Evolutionary conservation across 176 grass and related monocot species (phyloP).

Genomic region (Paspalum notatum): DNA sequence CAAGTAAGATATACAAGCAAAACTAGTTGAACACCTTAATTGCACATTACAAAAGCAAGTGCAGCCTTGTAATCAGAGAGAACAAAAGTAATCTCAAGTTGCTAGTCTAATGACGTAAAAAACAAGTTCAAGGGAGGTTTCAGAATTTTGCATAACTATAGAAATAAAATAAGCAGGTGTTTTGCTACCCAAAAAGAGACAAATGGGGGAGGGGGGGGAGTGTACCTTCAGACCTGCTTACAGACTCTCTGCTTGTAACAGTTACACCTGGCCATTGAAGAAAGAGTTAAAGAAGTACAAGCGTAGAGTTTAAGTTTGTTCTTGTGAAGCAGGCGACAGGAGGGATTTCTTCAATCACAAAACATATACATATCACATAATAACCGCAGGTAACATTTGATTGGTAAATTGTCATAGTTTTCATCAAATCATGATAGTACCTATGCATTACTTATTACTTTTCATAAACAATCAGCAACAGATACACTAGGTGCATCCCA

Average conservation of each 20-base stretch:
- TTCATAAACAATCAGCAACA: no score
- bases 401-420: no score
- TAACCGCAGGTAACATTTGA: not conserved
- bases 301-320: not conserved
- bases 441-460: no score
- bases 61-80: not conserved
- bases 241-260: slow-evolving; percentile 59
- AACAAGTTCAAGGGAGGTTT: not conserved
- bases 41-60: not conserved
- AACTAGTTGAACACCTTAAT: not conserved
- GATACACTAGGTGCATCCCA: no score
- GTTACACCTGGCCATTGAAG: slow-evolving; percentile 64
- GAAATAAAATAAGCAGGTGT: not conserved
- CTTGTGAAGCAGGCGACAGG: not conserved
- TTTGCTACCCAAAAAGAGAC: not conserved
- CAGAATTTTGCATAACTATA: not conserved
- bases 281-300: slow-evolving; percentile 30
- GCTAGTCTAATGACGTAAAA: not conserved
- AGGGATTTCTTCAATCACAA: not conserved
- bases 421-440: no score
- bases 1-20: not conserved
- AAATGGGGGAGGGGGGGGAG: not conserved
- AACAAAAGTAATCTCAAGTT: not conserved
- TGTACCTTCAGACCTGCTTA: slow-evolving; percentile 72
- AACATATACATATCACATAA: not conserved